These are phyloP conservation scores for Hymenoscyphus scutula DNA, from an alignment of 2,329 filamentous ascomycete genomes.

Conservation along the genomic window DNA sequence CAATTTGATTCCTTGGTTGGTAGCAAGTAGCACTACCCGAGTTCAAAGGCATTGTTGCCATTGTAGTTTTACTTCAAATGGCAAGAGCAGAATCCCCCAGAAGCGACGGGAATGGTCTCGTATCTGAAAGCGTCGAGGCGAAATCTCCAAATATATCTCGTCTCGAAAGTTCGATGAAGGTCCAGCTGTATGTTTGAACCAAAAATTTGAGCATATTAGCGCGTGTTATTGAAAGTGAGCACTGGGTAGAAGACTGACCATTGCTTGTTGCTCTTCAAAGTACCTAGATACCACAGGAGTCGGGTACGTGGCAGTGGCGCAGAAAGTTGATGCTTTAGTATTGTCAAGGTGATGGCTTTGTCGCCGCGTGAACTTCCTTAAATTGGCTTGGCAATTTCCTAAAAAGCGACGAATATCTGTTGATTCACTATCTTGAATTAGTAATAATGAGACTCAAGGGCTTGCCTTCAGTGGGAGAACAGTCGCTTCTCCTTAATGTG, in stretches of 20 bases:
- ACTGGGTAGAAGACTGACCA: neutral
- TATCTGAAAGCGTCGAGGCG: neutral
- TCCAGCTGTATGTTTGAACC: neutral
- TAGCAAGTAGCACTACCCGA: neutral
- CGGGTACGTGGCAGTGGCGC: neutral
- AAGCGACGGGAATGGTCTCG: neutral
- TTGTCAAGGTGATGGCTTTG: neutral
- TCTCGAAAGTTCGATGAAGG: neutral
- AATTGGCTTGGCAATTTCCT: neutral
- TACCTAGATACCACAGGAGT: neutral
- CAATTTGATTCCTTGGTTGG: neutral
- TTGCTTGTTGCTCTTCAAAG: neutral
- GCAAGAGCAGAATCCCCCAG: neutral
- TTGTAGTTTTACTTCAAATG: neutral
- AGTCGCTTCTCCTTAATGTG: too few relatives aligned
- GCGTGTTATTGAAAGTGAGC: neutral
- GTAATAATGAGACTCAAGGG: neutral
- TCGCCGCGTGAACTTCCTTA: neutral
- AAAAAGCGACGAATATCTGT: neutral
- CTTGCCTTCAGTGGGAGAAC: neutral
- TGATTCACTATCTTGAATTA: neutral
- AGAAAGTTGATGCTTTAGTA: neutral
- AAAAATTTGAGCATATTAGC: neutral
- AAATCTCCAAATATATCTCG: too few relatives aligned
- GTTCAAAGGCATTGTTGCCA: neutral